Evolutionary conservation across 2,329 filamentous ascomycete genomes (phyloP), one percentile per base, ranked within the genome.

Genomic region (Fusarium solani-melongenae): DNA sequence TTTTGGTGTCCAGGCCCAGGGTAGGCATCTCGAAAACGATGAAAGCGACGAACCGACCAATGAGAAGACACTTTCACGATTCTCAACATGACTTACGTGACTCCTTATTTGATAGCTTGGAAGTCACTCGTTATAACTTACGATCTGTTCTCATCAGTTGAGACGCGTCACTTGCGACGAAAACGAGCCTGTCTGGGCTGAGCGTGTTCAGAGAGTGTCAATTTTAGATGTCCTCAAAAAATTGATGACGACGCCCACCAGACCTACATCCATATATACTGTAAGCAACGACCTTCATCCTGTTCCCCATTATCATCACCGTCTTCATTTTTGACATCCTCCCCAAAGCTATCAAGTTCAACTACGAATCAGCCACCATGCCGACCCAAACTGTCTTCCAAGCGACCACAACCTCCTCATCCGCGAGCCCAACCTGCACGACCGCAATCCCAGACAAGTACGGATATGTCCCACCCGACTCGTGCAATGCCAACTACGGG

Each of bases 281-380:
- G 6, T 7, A 6, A 10, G 8, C 10, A 5, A 4, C 2, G 3
- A 6, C 1, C 24, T 51, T 8, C 2, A n/a, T 3, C 10, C 7
- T 15, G 4, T 9, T 24, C 1, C 11, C 29, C 15, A 51, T 49
- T 4, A 11, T n/a, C 24, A 51, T 12, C 17, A 11, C n/a, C 15
- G 2, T 8, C 3, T 29, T 29, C 6, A 29, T 12, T n/a, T 2
- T 31, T 8, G 12, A n/a, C 6, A 51, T 3, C 24, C 3, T 12
- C 14, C 10, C 46, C 2, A n/a, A 14, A n/a, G 0, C 5, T 0
- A 12, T n/a, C 22, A 17, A 46, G 0, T 4, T 11, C 15, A n/a
- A 17, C 22, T 2, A 51, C 46, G 2, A 29, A 27, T 27, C 27
- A 8, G 4, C 5, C 15, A 29, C 15, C 24, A 51, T 51, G 46